Conservation (phyloP, 2,329 filamentous ascomycete genomes). For the Clonostachys rhizophaga region DNA sequence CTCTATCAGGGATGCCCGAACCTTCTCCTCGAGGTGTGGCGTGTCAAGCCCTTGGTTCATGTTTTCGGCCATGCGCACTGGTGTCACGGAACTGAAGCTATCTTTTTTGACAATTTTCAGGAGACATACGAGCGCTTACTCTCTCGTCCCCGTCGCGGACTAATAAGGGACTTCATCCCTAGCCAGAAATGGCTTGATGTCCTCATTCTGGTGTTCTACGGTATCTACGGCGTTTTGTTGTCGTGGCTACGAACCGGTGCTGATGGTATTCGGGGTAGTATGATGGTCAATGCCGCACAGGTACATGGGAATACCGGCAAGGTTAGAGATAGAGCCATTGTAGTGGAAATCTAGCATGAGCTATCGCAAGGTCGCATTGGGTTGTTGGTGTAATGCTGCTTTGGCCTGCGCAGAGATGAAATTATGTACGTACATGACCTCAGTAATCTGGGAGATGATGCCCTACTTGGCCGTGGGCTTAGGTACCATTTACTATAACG, state of each 20-base stretch:
- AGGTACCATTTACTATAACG: too few species aligned
- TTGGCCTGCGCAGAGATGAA: too few species aligned
- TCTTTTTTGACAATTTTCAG: constrained; percentile 74
- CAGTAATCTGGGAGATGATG: too few species aligned
- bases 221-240: constrained; percentile 43
- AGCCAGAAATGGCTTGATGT: constrained; percentile 40
- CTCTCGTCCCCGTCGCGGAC: constrained; percentile 32
- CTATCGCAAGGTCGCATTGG: too few species aligned
- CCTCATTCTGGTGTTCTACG: constrained; percentile 37
- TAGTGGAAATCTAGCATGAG: constrained; percentile 16
- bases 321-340: constrained; percentile 31
- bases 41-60: constrained; percentile 69
- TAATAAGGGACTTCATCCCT: constrained; percentile 38
- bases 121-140: constrained; percentile 64
- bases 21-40: constrained; percentile 68
- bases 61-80: constrained; percentile 85
- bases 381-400: too few species aligned
- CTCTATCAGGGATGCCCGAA: constrained; percentile 66
- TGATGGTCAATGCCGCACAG: constrained; percentile 54
- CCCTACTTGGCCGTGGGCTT: too few species aligned
- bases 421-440: too few species aligned
- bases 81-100: constrained; percentile 63
- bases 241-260: constrained; percentile 52
- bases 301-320: constrained; percentile 48
- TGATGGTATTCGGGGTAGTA: constrained; percentile 38